Percentiles rank a stretch among this genome's conserved stretches.
These are phyloP conservation scores for Evernia prunastri DNA, from an alignment of 495 filamentous ascomycete species.

Conservation along the genomic window DNA sequence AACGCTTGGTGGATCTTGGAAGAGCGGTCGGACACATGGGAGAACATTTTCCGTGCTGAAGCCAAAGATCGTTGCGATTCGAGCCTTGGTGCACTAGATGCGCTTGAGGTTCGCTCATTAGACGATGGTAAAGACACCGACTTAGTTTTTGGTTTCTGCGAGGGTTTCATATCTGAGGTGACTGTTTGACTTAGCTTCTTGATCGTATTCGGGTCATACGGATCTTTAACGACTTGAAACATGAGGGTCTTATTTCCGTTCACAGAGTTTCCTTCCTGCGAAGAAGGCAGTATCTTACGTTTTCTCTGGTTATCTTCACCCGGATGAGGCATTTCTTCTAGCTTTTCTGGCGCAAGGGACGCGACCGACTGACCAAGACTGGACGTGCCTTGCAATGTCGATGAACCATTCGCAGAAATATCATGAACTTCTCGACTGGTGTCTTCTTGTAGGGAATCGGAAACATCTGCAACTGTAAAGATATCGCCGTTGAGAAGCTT, in stretches of 20 bases:
- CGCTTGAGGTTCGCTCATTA: not conserved
- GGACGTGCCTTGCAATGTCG: not conserved
- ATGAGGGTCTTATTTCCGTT: conserved; percentile 40
- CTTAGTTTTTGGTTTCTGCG: conserved; percentile 28
- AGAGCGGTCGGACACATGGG: conserved; percentile 13
- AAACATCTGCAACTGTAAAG: not conserved
- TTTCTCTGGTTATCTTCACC: not conserved
- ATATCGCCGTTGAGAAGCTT: conserved; percentile 26
- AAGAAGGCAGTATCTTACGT: conserved; percentile 9
- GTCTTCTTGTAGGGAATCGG: conserved; percentile 16
- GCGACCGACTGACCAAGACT: not conserved
- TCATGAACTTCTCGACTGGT: not conserved
- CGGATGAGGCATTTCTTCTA: not conserved
- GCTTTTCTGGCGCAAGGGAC: not conserved
- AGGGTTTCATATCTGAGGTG: conserved; percentile 37
- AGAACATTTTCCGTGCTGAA: conserved; percentile 3
- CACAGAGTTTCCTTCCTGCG: conserved; percentile 10
- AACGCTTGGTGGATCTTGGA: conserved; percentile 16
- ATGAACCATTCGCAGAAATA: not conserved
- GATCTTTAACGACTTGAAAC: conserved; percentile 77
- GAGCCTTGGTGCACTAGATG: conserved; percentile 8
- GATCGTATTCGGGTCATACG: conserved; percentile 57
- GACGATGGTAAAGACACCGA: conserved; percentile 12
- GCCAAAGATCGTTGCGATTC: not conserved
- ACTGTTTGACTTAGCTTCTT: conserved; percentile 63